phyloP scores from a whole-genome alignment of 495 filamentous ascomycete genomes.

The Aspergillus panamensis region DNA sequence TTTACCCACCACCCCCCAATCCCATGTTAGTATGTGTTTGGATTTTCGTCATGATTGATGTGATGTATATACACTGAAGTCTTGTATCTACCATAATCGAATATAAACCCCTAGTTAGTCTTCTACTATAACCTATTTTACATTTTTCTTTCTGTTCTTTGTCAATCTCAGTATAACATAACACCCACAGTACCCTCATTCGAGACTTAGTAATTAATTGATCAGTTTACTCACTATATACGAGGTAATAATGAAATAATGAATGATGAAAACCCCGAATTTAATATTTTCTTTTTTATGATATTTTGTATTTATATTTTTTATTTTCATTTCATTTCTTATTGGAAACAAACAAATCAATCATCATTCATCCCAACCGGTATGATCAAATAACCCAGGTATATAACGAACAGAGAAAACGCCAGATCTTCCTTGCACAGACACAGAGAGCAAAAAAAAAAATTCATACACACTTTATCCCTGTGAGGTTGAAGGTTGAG shows the following conservation, averaged over 20 bases:
- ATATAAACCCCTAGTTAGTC: not conserved
- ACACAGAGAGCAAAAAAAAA: not conserved
- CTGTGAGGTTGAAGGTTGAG: too few relatives aligned
- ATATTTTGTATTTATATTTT: not conserved
- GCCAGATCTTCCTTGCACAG: not conserved
- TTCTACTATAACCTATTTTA: too few relatives aligned
- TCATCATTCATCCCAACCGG: conserved; percentile 13
- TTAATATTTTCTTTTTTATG: not conserved
- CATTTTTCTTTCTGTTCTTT: too few relatives aligned
- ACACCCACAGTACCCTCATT: too few relatives aligned
- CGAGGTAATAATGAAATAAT: too few relatives aligned
- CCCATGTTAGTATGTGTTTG: not conserved
- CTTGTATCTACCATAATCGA: not conserved
- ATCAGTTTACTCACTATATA: too few relatives aligned
- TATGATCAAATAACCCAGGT: conserved; percentile 11
- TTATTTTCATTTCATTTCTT: not conserved
- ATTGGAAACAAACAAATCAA: not conserved
- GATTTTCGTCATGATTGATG: not conserved
- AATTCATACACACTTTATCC: too few relatives aligned
- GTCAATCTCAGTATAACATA: too few relatives aligned
- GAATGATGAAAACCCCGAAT: too few relatives aligned
- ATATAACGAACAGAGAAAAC: conserved; percentile 11
- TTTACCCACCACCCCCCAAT: too few relatives aligned
- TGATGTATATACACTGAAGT: not conserved
- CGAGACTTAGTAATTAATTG: too few relatives aligned